These are phyloP conservation scores for Tylopilus rubrobrunneus DNA, from an alignment of 768 basidiomycete species.

Conservation along the genomic window DNA sequence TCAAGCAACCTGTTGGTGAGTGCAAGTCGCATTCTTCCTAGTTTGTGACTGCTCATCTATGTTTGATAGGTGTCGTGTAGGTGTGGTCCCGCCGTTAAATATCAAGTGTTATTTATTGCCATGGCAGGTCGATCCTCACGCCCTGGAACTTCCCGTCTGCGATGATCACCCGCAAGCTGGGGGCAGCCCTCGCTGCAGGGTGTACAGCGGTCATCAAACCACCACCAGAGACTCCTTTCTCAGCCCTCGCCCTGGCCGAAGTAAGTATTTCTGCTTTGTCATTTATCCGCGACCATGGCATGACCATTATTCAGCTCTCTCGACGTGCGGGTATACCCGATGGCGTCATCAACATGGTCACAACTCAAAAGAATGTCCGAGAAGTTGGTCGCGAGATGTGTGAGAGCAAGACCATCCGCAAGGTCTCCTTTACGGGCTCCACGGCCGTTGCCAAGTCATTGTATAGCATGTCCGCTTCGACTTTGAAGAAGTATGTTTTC, in stretches of 20 bases:
- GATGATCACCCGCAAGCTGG: constrained; percentile 91
- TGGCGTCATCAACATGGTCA: constrained; percentile 93
- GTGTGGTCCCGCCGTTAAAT: constrained; percentile 8
- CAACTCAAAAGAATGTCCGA: constrained; percentile 76
- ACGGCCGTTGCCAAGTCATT: constrained; percentile 76
- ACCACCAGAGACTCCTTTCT: constrained; percentile 92
- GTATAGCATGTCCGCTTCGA: constrained; percentile 67
- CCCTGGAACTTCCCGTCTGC: constrained; percentile 96
- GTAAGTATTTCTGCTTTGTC: constrained; percentile 34
- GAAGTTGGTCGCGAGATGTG: constrained; percentile 96
- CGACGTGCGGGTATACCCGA: constrained; percentile 89
- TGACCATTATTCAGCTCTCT: constrained; percentile 50
- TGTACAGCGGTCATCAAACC: constrained; percentile 96
- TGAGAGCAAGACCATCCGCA: constrained; percentile 79
- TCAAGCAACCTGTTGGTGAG: constrained; percentile 89
- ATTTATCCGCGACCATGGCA: not conserved
- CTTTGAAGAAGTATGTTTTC: constrained; percentile 70
- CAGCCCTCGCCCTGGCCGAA: constrained; percentile 87
- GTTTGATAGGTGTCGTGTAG: constrained; percentile 44
- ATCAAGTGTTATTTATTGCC: constrained; percentile 2
- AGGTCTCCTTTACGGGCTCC: constrained; percentile 90
- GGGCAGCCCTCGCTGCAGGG: constrained; percentile 89
- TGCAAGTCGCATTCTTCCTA: constrained; percentile 37
- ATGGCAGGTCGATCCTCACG: constrained; percentile 65
- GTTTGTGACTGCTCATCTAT: not conserved